Percentiles rank a stretch among this genome's conserved stretches.
These are phyloP conservation scores for Acanthamoeba culbertsoni DNA, from an alignment of 208 protist species.

Conservation along the genomic window DNA sequence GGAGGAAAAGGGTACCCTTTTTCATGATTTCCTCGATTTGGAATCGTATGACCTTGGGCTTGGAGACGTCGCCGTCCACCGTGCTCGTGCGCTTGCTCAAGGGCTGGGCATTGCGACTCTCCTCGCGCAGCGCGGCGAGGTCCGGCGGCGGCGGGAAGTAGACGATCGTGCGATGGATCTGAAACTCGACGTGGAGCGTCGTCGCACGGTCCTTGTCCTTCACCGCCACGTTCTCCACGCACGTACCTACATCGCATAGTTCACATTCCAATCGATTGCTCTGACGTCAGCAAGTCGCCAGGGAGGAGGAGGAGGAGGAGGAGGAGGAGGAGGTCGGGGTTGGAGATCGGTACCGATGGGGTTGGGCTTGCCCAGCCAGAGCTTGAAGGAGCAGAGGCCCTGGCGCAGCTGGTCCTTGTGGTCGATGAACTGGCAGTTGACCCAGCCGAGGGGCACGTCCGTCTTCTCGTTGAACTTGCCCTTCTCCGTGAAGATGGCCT, in stretches of 20 bases:
- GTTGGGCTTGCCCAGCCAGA: slow-evolving; percentile 74
- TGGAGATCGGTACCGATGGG: slow-evolving; percentile 66
- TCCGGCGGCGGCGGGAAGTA: slow-evolving; percentile 1
- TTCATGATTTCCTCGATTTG: slow-evolving; percentile 1
- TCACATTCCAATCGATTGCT: no score
- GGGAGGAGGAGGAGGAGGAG: not conserved
- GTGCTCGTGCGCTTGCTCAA: not conserved
- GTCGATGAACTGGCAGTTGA: slow-evolving; percentile 63
- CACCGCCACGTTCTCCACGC: slow-evolving; percentile 22
- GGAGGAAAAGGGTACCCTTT: not conserved
- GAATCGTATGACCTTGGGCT: not conserved
- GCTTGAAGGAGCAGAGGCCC: slow-evolving; percentile 10
- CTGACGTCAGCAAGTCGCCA: not conserved
- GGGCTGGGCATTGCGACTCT: not conserved
- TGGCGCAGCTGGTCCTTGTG: not conserved
- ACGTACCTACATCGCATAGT: slow-evolving; percentile 48
- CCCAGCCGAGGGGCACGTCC: slow-evolving; percentile 67
- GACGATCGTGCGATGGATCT: not conserved
- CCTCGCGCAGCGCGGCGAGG: no score
- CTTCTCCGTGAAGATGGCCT: not conserved
- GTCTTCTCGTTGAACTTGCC: not conserved
- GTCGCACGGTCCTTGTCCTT: not conserved
- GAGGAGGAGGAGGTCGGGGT: no score
- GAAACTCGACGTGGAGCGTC: slow-evolving; percentile 6
- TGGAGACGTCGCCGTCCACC: not conserved